phyloP scores from a whole-genome alignment of 768 basidiomycete genomes.

The Strobilomyces confusus region DNA sequence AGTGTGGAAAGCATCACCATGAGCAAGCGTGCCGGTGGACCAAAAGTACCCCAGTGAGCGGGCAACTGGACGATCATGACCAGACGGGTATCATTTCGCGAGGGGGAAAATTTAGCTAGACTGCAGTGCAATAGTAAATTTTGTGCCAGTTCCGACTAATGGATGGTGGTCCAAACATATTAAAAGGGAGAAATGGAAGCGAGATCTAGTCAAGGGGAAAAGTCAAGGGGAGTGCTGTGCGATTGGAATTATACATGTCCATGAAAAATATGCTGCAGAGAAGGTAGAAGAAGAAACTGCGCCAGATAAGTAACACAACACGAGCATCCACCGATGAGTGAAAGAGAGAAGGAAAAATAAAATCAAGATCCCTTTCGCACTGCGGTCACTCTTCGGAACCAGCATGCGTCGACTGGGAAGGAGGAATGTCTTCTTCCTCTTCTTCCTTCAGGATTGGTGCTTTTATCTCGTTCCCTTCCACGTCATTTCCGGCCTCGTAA shows the following conservation, averaged over 20 bases:
- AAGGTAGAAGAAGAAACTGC: neutral
- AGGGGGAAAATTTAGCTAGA: too few relatives aligned
- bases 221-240: conserved; percentile 9
- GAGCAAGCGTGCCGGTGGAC: conserved; percentile 86
- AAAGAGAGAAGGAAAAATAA: conserved; percentile 14
- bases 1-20: conserved; percentile 98
- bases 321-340: conserved; percentile 16
- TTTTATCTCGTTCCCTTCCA: conserved; percentile 64
- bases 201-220: conserved; percentile 4
- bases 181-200: neutral
- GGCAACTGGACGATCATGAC: conserved; percentile 80
- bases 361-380: conserved; percentile 8
- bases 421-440: conserved; percentile 38
- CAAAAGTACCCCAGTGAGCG: conserved; percentile 81
- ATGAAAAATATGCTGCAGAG: conserved; percentile 27
- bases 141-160: neutral
- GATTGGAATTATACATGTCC: conserved; percentile 29
- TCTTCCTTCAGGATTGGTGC: conserved; percentile 64
- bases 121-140: too few relatives aligned
- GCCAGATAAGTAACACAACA: conserved; percentile 24
- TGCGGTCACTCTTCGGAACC: conserved; percentile 19
- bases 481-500: conserved; percentile 45
- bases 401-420: conserved; percentile 22
- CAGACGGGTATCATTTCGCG: conserved; percentile 20
- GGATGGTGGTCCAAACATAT: conserved; percentile 14